A percentile compares a stretch with the other conserved stretches of the same genome.
These are phyloP conservation scores for Polyplosphaeria fusca DNA, from an alignment of 495 filamentous ascomycete species.

Conservation along the genomic window DNA sequence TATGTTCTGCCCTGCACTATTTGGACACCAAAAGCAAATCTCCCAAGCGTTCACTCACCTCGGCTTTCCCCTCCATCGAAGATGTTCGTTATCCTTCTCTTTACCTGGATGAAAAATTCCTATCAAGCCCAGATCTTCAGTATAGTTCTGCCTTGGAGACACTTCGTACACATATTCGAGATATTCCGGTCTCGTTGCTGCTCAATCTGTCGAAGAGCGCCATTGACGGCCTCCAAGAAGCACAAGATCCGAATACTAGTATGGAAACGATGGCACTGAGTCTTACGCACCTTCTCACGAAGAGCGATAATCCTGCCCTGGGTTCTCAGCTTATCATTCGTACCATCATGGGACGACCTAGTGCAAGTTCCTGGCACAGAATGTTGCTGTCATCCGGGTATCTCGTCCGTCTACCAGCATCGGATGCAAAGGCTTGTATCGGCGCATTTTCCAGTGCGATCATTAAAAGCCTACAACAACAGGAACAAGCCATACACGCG, in stretches of 20 bases:
- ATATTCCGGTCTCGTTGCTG: slow-evolving; percentile 15
- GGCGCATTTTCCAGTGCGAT: slow-evolving; percentile 37
- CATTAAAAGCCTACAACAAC: slow-evolving; percentile 35
- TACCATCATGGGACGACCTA: slow-evolving; percentile 40
- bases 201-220: slow-evolving; percentile 2
- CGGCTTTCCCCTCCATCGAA: slow-evolving; percentile 13
- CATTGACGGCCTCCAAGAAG: background rate
- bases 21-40: slow-evolving; percentile 10
- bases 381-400: slow-evolving; percentile 33
- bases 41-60: background rate
- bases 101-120: slow-evolving; percentile 28
- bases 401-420: slow-evolving; percentile 34
- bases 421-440: slow-evolving; percentile 35
- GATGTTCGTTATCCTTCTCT: slow-evolving; percentile 21
- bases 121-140: slow-evolving; percentile 19
- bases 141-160: slow-evolving; percentile 11
- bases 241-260: background rate
- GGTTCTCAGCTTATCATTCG: slow-evolving; percentile 33
- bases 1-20: slow-evolving; percentile 17
- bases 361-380: slow-evolving; percentile 44
- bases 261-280: slow-evolving; percentile 28
- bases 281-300: slow-evolving; percentile 28
- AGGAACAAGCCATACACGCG: slow-evolving; percentile 24
- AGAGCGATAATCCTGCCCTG: slow-evolving; percentile 35
- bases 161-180: slow-evolving; percentile 2